phyloP scores from a whole-genome alignment of 495 filamentous ascomycete genomes.

The Xylaria nigripes region DNA sequence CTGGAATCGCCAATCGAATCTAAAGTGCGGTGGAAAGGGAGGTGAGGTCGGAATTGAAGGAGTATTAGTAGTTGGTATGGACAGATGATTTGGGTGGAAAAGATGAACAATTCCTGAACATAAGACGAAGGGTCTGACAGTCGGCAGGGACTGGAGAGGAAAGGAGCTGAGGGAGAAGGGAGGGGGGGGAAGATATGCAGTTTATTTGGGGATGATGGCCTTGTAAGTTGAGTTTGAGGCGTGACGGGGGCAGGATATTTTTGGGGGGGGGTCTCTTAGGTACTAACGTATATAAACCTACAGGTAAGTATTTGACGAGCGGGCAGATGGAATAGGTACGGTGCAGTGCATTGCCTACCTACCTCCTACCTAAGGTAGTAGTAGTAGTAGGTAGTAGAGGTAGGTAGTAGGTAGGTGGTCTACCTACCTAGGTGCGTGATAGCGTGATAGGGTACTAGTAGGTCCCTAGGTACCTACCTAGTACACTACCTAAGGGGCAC shows the following conservation, averaged over 20 bases:
- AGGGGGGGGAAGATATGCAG: constrained; percentile 9
- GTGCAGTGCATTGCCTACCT: background rate
- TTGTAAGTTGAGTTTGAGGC: constrained; percentile 9
- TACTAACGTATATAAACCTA: background rate
- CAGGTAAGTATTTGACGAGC: background rate
- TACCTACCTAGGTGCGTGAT: background rate
- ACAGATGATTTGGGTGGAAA: constrained; percentile 3
- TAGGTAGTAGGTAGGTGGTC: too few species aligned
- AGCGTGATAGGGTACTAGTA: background rate
- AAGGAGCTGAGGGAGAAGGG: constrained; percentile 7
- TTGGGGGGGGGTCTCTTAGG: too few species aligned
- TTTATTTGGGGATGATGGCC: constrained; percentile 20
- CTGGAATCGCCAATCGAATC: constrained; percentile 5
- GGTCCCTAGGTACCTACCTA: background rate
- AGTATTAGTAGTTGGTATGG: constrained; percentile 6
- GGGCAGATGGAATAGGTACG: background rate
- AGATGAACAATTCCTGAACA: constrained; percentile 6
- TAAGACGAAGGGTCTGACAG: constrained; percentile 9
- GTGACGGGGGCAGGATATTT: constrained; percentile 3
- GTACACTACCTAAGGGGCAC: background rate
- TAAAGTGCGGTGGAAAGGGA: constrained; percentile 6
- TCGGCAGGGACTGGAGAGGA: constrained; percentile 12
- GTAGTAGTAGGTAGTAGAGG: too few species aligned
- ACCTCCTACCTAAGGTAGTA: background rate
- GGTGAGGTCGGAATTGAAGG: background rate